phyloP scores from a whole-genome alignment of 805 yeast genomes.

The Monosporozyma servazzii region DNA sequence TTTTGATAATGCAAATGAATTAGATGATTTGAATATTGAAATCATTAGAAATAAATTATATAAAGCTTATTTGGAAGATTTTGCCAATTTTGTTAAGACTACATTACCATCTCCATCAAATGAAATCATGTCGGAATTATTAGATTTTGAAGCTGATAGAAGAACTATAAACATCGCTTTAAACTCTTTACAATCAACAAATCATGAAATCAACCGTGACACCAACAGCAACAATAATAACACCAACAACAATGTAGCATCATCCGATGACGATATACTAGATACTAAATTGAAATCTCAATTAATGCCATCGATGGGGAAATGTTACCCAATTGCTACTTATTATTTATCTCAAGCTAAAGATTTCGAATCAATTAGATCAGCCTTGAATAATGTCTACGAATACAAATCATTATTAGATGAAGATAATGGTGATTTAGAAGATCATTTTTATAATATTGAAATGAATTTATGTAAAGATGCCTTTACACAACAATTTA shows the following conservation, averaged over 20 bases:
- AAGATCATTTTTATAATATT: constrained; percentile 85
- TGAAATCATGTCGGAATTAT: constrained; percentile 68
- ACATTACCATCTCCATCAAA: constrained; percentile 66
- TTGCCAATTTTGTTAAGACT: constrained; percentile 51
- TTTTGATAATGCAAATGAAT: constrained; percentile 71
- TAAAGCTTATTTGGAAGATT: constrained; percentile 89
- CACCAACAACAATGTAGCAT: not conserved
- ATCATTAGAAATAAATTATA: constrained; percentile 84
- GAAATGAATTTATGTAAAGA: constrained; percentile 89
- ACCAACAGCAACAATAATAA: not conserved
- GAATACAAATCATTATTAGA: constrained; percentile 55
- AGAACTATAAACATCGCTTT: constrained; percentile 85
- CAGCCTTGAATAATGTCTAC: constrained; percentile 51
- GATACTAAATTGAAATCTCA: constrained; percentile 70
- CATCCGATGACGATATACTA: constrained; percentile 16
- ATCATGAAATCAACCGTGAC: too few relatives aligned
- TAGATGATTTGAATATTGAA: constrained; percentile 93
- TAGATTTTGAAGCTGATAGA: constrained; percentile 91
- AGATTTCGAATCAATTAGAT: constrained; percentile 75
- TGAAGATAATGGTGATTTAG: constrained; percentile 39
- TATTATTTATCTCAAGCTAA: constrained; percentile 60
- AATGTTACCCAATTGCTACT: constrained; percentile 61
- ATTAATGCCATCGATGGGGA: constrained; percentile 76
- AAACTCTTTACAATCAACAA: constrained; percentile 54
- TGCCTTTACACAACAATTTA: constrained; percentile 94